A percentile compares a stretch with the other conserved stretches of the same genome.
phyloP scores from a whole-genome alignment of 208 protist species.

The Trypanosomatidae sp. region DNA sequence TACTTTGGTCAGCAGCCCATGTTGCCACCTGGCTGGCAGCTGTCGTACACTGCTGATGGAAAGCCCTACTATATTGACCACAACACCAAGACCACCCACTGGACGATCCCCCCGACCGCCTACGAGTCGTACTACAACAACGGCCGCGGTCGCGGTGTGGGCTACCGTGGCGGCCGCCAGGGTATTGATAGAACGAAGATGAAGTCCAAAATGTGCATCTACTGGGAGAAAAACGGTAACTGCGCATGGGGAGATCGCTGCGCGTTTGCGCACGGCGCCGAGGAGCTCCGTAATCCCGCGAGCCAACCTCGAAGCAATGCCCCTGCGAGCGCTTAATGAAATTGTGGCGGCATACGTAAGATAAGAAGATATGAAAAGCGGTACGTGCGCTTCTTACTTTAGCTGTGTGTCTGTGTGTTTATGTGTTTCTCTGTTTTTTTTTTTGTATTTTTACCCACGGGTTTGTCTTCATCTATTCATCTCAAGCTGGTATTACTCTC shows the following conservation, averaged over 20 bases:
- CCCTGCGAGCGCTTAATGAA: constrained; percentile 4
- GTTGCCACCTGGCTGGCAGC: constrained; percentile 78
- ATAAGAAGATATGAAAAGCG: constrained; percentile 7
- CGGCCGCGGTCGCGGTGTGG: constrained; percentile 32
- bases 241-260: constrained; percentile 85
- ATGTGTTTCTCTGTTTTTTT: constrained; percentile 1
- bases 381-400: constrained; percentile 7
- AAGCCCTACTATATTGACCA: constrained; percentile 86
- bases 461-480: background rate
- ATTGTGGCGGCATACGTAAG: constrained; percentile 1
- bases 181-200: constrained; percentile 78
- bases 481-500: background rate
- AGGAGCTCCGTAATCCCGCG: constrained; percentile 44
- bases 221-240: constrained; percentile 81
- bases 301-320: constrained; percentile 21
- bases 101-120: constrained; percentile 54
- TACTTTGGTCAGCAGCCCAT: constrained; percentile 57
- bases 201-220: constrained; percentile 89
- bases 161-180: constrained; percentile 35
- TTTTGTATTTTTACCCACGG: background rate
- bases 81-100: constrained; percentile 88
- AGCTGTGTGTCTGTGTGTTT: background rate
- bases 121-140: constrained; percentile 35
- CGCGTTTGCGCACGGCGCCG: constrained; percentile 81
- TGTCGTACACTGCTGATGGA: constrained; percentile 67